Percentiles rank a stretch among this genome's conserved stretches.
Conservation (phyloP, 257 asterid genomes). For the Mentha longifolia region DNA sequence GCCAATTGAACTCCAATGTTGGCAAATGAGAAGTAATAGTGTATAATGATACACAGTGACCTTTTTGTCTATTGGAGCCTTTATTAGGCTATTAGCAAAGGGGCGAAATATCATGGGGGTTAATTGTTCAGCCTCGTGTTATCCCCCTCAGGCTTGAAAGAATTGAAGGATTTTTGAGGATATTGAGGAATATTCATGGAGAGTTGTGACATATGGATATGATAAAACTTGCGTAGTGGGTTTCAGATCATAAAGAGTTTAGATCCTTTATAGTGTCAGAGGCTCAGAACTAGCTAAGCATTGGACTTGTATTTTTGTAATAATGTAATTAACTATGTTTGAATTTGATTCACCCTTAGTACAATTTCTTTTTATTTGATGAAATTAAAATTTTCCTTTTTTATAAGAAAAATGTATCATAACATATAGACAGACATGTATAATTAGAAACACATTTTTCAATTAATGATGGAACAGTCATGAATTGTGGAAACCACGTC, state of each 20-base stretch:
- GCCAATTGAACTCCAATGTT: slow-evolving; percentile 23
- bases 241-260: not conserved
- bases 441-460: slow-evolving; percentile 11
- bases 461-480: slow-evolving; percentile 52
- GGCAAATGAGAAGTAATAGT: slow-evolving; percentile 13
- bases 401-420: slow-evolving; percentile 2
- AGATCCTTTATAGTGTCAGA: not conserved
- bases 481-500: slow-evolving; percentile 97
- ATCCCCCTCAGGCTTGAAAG: not conserved
- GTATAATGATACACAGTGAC: slow-evolving; percentile 10
- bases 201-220: not conserved
- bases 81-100: not conserved
- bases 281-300: not conserved
- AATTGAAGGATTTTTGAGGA: not conserved
- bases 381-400: too few relatives aligned
- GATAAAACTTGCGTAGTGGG: not conserved
- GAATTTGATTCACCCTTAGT: not conserved
- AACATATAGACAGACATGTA: slow-evolving; percentile 15
- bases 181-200: not conserved
- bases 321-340: not conserved
- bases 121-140: not conserved
- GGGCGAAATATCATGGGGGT: not conserved
- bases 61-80: not conserved
- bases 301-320: not conserved
- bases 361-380: not conserved